Evolutionary conservation across 257 asterid genomes (phyloP).

Genomic region (Gentiana dahurica): DNA sequence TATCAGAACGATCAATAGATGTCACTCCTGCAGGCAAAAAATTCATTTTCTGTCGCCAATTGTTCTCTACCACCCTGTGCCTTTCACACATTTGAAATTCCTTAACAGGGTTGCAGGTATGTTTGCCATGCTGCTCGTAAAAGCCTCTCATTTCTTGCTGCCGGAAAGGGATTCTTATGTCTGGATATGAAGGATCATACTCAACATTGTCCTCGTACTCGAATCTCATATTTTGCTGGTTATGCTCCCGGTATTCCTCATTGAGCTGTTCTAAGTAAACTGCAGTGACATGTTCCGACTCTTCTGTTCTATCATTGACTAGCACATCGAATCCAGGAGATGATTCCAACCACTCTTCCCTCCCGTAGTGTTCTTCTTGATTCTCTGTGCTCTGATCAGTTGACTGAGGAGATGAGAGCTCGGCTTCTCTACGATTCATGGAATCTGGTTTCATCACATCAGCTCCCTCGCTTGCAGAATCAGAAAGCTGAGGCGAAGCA

Average conservation of each 20-base stretch:
- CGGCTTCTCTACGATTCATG: slow-evolving; percentile 10
- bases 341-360: slow-evolving; percentile 28
- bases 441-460: slow-evolving; percentile 19
- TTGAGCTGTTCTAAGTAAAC: slow-evolving; percentile 14
- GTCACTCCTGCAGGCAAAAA: slow-evolving; percentile 4
- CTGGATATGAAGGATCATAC: slow-evolving; percentile 21
- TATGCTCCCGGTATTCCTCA: slow-evolving; percentile 13
- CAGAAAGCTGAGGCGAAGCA: slow-evolving; percentile 11
- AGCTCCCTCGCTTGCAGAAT: slow-evolving; percentile 19
- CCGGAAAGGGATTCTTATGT: slow-evolving; percentile 6
- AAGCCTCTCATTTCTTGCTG: slow-evolving; percentile 5
- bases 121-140: slow-evolving; percentile 5
- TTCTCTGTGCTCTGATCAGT: slow-evolving; percentile 19
- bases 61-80: slow-evolving; percentile 9
- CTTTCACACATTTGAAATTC: slow-evolving; percentile 4
- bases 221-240: slow-evolving; percentile 13
- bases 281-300: slow-evolving; percentile 16
- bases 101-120: background rate
- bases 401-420: slow-evolving; percentile 10
- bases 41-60: slow-evolving; percentile 9
- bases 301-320: slow-evolving; percentile 22
- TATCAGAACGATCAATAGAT: slow-evolving; percentile 1
- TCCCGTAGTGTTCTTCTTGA: slow-evolving; percentile 12
- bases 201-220: slow-evolving; percentile 17
- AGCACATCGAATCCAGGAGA: slow-evolving; percentile 38